Evolutionary conservation across 768 basidiomycete genomes (phyloP).

Genomic region (Phallus indusiatus): DNA sequence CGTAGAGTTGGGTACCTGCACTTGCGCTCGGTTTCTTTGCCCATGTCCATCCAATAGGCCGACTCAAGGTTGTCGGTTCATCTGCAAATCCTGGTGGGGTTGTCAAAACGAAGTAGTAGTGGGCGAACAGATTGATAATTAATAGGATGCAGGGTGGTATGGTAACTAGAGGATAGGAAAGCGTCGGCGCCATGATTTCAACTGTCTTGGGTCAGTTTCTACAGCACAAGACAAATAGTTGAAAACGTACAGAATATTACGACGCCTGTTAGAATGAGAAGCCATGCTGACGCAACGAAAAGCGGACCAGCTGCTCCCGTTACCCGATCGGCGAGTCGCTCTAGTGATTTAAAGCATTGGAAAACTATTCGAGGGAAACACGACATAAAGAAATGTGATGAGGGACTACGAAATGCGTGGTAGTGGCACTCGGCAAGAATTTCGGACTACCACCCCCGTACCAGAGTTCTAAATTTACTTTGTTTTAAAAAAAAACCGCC

Average conservation of each 20-base stretch:
- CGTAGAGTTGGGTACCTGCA: slow-evolving; percentile 43
- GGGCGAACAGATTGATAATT: slow-evolving; percentile 62
- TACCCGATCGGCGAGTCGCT: slow-evolving; percentile 64
- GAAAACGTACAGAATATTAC: slow-evolving; percentile 69
- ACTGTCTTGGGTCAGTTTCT: slow-evolving; percentile 35
- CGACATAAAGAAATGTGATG: background rate
- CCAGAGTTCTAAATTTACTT: too few species aligned
- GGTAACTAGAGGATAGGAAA: slow-evolving; percentile 49
- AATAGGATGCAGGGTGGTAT: slow-evolving; percentile 68
- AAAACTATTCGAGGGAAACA: slow-evolving; percentile 28
- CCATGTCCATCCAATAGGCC: slow-evolving; percentile 44
- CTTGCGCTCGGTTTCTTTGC: slow-evolving; percentile 31
- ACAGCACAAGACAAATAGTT: background rate
- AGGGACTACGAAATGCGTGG: too few species aligned
- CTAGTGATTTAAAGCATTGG: slow-evolving; percentile 55
- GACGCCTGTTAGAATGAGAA: slow-evolving; percentile 58
- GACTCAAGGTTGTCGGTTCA: slow-evolving; percentile 30
- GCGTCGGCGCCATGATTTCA: slow-evolving; percentile 61
- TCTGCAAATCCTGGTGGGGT: slow-evolving; percentile 70
- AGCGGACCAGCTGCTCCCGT: slow-evolving; percentile 89
- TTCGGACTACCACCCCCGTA: too few species aligned
- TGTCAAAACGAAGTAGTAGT: slow-evolving; percentile 83
- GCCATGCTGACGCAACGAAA: slow-evolving; percentile 74
- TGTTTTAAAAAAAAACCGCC: too few species aligned
- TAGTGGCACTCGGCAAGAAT: too few species aligned